Evolutionary conservation across 1,284 basidiomycete species (phyloP).

Genomic region (Irpex lacteus): DNA sequence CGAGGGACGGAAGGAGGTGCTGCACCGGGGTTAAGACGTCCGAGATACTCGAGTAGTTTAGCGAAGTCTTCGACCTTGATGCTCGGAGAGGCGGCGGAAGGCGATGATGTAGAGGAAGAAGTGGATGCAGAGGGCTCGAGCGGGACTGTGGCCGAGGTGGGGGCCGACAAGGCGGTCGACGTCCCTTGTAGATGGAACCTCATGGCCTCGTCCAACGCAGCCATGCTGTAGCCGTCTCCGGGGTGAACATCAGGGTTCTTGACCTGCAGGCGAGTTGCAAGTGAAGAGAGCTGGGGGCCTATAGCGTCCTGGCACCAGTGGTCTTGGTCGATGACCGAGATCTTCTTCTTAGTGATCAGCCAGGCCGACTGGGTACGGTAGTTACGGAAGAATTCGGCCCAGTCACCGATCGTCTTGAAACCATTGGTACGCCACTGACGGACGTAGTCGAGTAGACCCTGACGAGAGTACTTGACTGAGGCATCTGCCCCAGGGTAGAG

Average conservation of each 20-base stretch:
- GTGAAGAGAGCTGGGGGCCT: too few species aligned
- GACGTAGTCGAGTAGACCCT: slow-evolving; percentile 4
- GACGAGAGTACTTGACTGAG: slow-evolving; percentile 4
- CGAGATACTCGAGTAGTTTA: slow-evolving; percentile 14
- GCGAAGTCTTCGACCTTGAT: slow-evolving; percentile 2
- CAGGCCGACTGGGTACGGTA: slow-evolving; percentile 7
- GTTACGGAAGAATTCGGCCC: slow-evolving; percentile 9
- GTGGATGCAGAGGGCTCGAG: too few species aligned
- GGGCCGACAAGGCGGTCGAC: too few species aligned
- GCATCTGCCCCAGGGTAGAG: slow-evolving; percentile 12
- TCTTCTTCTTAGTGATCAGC: slow-evolving; percentile 7
- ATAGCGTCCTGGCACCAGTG: slow-evolving; percentile 10
- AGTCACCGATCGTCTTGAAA: slow-evolving; percentile 6
- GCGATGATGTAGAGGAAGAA: too few species aligned
- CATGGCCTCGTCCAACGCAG: too few species aligned
- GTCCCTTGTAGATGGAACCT: too few species aligned
- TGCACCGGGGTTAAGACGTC: slow-evolving; percentile 14
- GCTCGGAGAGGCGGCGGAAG: background rate
- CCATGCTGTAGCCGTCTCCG: too few species aligned
- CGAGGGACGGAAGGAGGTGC: too few species aligned
- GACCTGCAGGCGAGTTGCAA: too few species aligned
- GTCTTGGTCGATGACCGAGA: slow-evolving; percentile 10
- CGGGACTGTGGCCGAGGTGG: too few species aligned
- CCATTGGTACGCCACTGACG: background rate
- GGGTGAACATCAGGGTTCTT: too few species aligned